Conservation (phyloP, 768 basidiomycete genomes). For the Termitomyces sp. region DNA sequence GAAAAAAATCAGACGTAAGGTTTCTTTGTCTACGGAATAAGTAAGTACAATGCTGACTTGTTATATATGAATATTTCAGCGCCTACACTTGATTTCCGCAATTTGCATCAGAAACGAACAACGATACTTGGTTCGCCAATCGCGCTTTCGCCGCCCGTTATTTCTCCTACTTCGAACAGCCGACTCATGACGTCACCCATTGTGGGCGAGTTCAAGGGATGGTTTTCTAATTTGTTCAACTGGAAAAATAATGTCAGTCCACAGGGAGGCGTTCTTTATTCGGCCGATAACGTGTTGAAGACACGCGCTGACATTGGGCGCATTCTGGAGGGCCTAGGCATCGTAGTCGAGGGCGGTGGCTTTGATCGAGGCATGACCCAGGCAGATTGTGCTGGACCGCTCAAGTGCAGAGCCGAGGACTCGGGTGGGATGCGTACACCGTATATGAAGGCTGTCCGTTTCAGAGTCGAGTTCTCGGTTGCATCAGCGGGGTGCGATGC, state of each 20-base stretch:
- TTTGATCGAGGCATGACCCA: slow-evolving; percentile 21
- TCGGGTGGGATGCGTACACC: slow-evolving; percentile 32
- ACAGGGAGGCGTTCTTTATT: slow-evolving; percentile 45
- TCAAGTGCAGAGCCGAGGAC: slow-evolving; percentile 56
- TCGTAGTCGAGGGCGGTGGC: slow-evolving; percentile 39
- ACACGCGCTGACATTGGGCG: slow-evolving; percentile 65
- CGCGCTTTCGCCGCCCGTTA: slow-evolving; percentile 35
- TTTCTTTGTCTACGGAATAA: neutral
- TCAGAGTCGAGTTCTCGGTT: slow-evolving; percentile 73
- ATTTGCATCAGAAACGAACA: slow-evolving; percentile 44
- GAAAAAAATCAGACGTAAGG: slow-evolving; percentile 50
- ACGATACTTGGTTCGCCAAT: slow-evolving; percentile 48
- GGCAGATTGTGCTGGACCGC: slow-evolving; percentile 23
- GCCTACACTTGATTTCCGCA: slow-evolving; percentile 51
- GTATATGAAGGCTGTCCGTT: slow-evolving; percentile 68
- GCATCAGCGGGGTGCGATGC: slow-evolving; percentile 16
- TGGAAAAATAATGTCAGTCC: slow-evolving; percentile 66
- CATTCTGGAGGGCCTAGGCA: slow-evolving; percentile 63
- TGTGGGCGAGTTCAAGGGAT: slow-evolving; percentile 82
- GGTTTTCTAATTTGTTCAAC: slow-evolving; percentile 95
- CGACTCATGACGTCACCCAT: slow-evolving; percentile 59
- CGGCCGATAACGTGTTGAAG: slow-evolving; percentile 46
- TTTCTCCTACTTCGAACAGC: slow-evolving; percentile 29
- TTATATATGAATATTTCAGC: slow-evolving; percentile 30
- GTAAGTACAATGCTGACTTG: slow-evolving; percentile 7